A percentile compares a stretch with the other conserved stretches of the same genome.
Conservation (phyloP, 2,329 filamentous ascomycete species). For the Aspergillus sclerotialis region DNA sequence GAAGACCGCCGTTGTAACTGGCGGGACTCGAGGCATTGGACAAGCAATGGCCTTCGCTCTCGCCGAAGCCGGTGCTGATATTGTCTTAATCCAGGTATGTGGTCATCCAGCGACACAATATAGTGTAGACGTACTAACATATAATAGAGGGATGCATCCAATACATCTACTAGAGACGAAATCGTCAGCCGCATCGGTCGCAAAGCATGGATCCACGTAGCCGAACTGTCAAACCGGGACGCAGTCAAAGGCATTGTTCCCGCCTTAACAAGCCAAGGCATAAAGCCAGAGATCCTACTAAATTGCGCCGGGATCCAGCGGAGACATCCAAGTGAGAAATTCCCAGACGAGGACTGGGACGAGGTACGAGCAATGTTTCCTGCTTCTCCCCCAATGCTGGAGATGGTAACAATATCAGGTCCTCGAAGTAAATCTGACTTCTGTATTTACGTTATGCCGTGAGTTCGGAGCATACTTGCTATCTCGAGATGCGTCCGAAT, state of each 20-base stretch:
- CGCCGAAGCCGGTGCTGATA: slow-evolving; percentile 42
- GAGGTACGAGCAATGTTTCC: slow-evolving; percentile 40
- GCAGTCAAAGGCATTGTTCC: slow-evolving; percentile 36
- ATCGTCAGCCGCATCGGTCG: slow-evolving; percentile 32
- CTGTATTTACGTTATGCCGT: slow-evolving; percentile 59
- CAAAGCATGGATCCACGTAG: slow-evolving; percentile 37
- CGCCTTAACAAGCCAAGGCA: slow-evolving; percentile 33
- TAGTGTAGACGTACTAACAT: background rate
- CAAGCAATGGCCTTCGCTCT: slow-evolving; percentile 41
- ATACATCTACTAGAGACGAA: slow-evolving; percentile 37
- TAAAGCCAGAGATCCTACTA: slow-evolving; percentile 67
- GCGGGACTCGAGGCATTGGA: slow-evolving; percentile 43
- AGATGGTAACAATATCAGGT: too few species aligned
- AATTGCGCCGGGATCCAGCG: slow-evolving; percentile 85
- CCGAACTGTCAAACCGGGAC: slow-evolving; percentile 36
- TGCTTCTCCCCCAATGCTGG: too few species aligned
- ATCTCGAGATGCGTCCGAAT: slow-evolving; percentile 20
- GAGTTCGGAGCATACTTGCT: slow-evolving; percentile 30
- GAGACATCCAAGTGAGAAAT: slow-evolving; percentile 66
- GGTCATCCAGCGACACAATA: background rate
- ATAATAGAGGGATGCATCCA: slow-evolving; percentile 47
- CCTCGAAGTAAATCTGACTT: slow-evolving; percentile 77
- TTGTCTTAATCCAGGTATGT: slow-evolving; percentile 36
- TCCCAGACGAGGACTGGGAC: slow-evolving; percentile 71
- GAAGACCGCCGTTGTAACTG: slow-evolving; percentile 40